Base-by-base conservation (phyloP, 768 basidiomycete species). In the Mycena maculata region DNA sequence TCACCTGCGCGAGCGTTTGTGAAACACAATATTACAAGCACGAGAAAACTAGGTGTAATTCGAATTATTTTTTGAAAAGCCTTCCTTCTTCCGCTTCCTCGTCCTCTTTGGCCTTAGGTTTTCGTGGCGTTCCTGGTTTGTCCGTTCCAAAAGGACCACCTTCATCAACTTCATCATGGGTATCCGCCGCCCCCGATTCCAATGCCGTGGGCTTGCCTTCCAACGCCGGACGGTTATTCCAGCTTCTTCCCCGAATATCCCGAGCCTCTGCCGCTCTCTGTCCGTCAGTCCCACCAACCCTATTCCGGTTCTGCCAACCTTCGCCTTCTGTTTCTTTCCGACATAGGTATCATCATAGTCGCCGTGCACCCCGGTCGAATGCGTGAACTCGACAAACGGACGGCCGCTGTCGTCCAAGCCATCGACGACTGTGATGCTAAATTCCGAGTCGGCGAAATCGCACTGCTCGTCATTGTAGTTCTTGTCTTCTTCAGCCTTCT, bases 401-500 rank as follows among this genome's bases (percentile, higher is more conserved):
- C 57, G 18, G 36, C 63, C 53, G 36, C 57, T 56, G 39, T 64
- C 54, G 48, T 64, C 62, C n/a, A 56, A 13, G n/a, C 42, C 54
- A n/a, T 64, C 63, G 9, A 44, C 39, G 28, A 64, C 55, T 18
- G 13, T 10, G 30, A 57, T 64, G 45, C 28, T 31, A 31, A 63
- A 55, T 28, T 49, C 18, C 36, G 62, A 63, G 0, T 22, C 22
- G 10, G 36, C n/a, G 33, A 60, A 36, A 41, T 50, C 36, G 59
- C n/a, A 22, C 6, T 41, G 23, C 4, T 45, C 15, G 28, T 45
- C 41, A 3, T 16, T 49, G 2, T 13, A 7, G 20, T 52, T 23
- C 22, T 30, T 20, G 4, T 62, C 60, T n/a, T 54, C 60, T 9
- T 31, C 49, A 23, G 45, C 31, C 36, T 38, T 42, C 50, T 62